Evolutionary conservation across 1,284 basidiomycete genomes (phyloP).

Genomic region (Gymnopus androsaceus): DNA sequence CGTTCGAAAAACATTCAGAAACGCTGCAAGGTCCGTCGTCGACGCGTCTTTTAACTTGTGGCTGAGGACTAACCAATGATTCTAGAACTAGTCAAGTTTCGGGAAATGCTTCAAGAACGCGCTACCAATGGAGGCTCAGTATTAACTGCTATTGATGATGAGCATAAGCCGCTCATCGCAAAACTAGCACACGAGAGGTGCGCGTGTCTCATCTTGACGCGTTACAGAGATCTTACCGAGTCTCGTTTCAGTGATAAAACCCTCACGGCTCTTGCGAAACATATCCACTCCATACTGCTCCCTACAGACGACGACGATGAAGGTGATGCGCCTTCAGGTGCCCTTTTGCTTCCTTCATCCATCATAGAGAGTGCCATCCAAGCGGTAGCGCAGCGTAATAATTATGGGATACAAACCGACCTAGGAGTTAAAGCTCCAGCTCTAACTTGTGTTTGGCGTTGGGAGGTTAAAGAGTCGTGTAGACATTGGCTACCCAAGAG

Average conservation of each 20-base stretch:
- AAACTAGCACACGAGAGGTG: slow-evolving; percentile 84
- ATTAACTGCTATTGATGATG: slow-evolving; percentile 60
- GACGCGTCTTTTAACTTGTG: background rate
- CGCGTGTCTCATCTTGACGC: slow-evolving; percentile 17
- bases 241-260: slow-evolving; percentile 63
- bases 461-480: slow-evolving; percentile 72
- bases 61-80: background rate
- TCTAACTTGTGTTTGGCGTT: slow-evolving; percentile 78
- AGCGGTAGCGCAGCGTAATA: slow-evolving; percentile 59
- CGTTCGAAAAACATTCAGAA: slow-evolving; percentile 77
- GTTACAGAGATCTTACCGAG: slow-evolving; percentile 14
- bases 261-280: slow-evolving; percentile 56
- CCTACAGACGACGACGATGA: slow-evolving; percentile 40
- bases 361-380: slow-evolving; percentile 65
- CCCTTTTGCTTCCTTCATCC: slow-evolving; percentile 43
- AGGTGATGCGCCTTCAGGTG: background rate
- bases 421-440: slow-evolving; percentile 55
- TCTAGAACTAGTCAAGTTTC: slow-evolving; percentile 74
- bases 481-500: slow-evolving; percentile 71
- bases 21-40: slow-evolving; percentile 72
- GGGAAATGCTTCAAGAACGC: slow-evolving; percentile 62
- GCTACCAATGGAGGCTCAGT: slow-evolving; percentile 46
- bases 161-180: slow-evolving; percentile 72
- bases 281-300: slow-evolving; percentile 53
- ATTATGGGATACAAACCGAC: slow-evolving; percentile 70